A percentile compares a stretch with the other conserved stretches of the same genome.
Conservation (phyloP, 306 rosid species). For the Begonia loranthoides region DNA sequence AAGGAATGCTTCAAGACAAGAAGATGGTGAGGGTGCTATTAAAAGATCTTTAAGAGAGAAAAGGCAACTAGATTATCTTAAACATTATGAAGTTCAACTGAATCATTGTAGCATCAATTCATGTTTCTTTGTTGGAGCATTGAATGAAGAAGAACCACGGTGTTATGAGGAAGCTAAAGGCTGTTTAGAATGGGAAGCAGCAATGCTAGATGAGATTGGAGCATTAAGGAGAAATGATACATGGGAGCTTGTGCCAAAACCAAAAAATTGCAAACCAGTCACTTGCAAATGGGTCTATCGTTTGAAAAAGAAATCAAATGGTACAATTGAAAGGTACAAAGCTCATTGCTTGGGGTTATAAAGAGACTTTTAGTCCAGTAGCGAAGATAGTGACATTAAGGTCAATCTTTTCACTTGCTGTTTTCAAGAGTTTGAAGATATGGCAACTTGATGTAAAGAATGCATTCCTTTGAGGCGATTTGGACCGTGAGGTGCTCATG, state of each 20-base stretch:
- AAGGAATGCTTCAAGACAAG: not conserved
- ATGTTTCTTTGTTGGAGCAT: not conserved
- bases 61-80: not conserved
- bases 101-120: not conserved
- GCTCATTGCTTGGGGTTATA: slow-evolving; percentile 1
- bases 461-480: slow-evolving; percentile 2
- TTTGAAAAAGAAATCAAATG: not conserved
- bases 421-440: not conserved
- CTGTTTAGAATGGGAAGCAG: not conserved
- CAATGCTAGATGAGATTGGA: slow-evolving; percentile 4
- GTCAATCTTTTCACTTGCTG: not conserved
- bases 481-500: not conserved
- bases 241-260: slow-evolving; percentile 3
- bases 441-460: too few species aligned
- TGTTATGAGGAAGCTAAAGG: not conserved
- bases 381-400: not conserved
- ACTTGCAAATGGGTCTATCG: too few species aligned
- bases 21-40: not conserved
- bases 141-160: not conserved
- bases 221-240: not conserved
- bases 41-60: not conserved
- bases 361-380: slow-evolving; percentile 3
- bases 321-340: not conserved
- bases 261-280: not conserved
- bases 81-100: not conserved